These are phyloP conservation scores for Bidens hawaiensis DNA, from an alignment of 140 eudicot genomes.

Conservation along the genomic window DNA sequence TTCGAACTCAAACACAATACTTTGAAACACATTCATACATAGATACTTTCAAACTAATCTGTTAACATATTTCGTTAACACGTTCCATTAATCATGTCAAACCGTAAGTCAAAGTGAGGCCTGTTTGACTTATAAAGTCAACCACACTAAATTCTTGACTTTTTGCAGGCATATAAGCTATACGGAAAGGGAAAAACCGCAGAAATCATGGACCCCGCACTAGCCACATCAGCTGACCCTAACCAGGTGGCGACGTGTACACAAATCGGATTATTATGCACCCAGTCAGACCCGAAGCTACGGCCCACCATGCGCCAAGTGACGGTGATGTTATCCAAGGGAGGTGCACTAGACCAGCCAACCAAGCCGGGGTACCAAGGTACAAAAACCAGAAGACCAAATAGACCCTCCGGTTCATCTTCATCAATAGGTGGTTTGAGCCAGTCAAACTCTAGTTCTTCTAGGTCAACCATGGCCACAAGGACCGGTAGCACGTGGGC, in stretches of 20 bases:
- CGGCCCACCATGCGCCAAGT: conserved; percentile 84
- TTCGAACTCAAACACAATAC: too few relatives aligned
- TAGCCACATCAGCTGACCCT: conserved; percentile 44
- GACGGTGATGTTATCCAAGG: conserved; percentile 56
- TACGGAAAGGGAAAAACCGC: conserved; percentile 46
- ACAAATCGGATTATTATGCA: conserved; percentile 65
- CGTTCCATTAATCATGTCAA: not conserved
- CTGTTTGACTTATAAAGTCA: conserved; percentile 8
- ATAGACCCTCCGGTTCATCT: conserved; percentile 34
- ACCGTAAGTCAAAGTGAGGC: not conserved
- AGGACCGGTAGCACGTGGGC: conserved; percentile 36
- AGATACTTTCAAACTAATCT: not conserved
- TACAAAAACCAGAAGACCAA: conserved; percentile 37
- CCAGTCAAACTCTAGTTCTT: conserved; percentile 32
- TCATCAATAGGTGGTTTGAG: conserved; percentile 35
- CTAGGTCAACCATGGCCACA: conserved; percentile 30
- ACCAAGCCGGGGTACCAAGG: conserved; percentile 66
- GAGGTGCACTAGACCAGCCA: conserved; percentile 63
- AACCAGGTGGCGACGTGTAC: conserved; percentile 55
- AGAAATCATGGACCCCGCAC: conserved; percentile 57
- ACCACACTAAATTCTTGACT: not conserved
- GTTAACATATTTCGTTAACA: not conserved
- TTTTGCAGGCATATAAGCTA: conserved; percentile 60
- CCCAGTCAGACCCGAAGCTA: conserved; percentile 67
- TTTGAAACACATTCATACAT: too few relatives aligned